Base-by-base conservation (phyloP, 176 grass and related monocot species). In the Secale cereale region DNA sequence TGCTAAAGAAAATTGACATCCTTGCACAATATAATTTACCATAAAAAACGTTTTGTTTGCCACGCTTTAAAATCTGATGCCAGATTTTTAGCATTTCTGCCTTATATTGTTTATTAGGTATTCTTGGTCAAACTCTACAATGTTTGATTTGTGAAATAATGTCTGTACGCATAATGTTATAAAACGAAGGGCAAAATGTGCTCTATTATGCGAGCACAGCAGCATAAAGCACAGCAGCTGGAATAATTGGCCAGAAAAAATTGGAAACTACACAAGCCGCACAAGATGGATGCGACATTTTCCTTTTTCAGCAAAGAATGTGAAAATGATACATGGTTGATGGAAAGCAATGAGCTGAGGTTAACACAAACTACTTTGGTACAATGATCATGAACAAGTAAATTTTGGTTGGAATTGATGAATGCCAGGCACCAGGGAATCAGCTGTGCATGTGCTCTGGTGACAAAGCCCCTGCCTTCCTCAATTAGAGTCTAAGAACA, bases 301-400 rank as follows among this genome's bases (percentile, higher is more conserved):
- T 84, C 84, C 77, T 81, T 91, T 91, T 91, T 84, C 39, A 84
- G 69, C 15, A 80, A 89, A 89, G 83, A 86, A 89, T 89, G 83
- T 82, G 67, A 79, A 79, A 64, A 79, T 79, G 77, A 67, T 83
- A 79, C 72, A 92, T 22, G 54, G 54, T 83, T 79, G 86, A 86
- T 71, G 68, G 13, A 26, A 92, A 92, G 68, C 81, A 86, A 85
- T 89, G 80, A 84, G 27, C 61, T 87, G 64, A 66, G 82, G 84
- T 87, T 84, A 89, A 86, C 32, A 86, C 33, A 83, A 83, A 70
- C 81, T 91, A 85, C 50, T 80, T 71, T 71, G 81, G 85, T 91
- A 86, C 85, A 95, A 95, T 68, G 87, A 93, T 67, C 80, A 87
- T 86, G 88, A 93, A 93, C 88, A 90, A 84, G 91, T 88, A 89